phyloP scores from a whole-genome alignment of 2,329 filamentous ascomycete genomes.

The Colletotrichum gloeosporioides region DNA sequence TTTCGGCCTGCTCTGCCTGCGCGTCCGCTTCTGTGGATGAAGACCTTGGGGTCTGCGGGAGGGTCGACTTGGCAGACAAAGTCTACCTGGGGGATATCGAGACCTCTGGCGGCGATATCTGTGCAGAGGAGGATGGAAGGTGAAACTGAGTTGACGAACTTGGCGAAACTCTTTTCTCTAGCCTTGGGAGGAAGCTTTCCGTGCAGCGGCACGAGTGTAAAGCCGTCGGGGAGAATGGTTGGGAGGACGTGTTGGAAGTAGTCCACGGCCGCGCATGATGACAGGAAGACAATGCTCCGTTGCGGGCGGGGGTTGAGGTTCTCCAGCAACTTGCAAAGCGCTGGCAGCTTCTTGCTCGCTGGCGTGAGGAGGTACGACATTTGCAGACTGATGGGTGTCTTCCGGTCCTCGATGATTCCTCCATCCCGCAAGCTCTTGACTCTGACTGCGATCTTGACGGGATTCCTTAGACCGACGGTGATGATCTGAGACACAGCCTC shows the following conservation, averaged over 20 bases:
- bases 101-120: conserved; percentile 86
- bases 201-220: conserved; percentile 80
- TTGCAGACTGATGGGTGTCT: conserved; percentile 89
- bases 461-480: conserved; percentile 88
- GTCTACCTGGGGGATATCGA: conserved; percentile 92
- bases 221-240: conserved; percentile 69
- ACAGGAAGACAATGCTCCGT: conserved; percentile 89
- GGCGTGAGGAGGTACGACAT: conserved; percentile 84
- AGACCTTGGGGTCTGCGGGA: conserved; percentile 88
- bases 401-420: conserved; percentile 75
- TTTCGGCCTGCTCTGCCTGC: conserved; percentile 88
- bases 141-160: conserved; percentile 76
- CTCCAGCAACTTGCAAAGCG: conserved; percentile 72
- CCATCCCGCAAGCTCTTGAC: conserved; percentile 76
- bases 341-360: conserved; percentile 80
- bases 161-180: conserved; percentile 84
- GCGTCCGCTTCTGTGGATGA: conserved; percentile 90
- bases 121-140: conserved; percentile 89
- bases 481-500: conserved; percentile 95
- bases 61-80: conserved; percentile 87
- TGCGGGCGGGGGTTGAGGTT: conserved; percentile 76
- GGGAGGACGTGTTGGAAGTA: conserved; percentile 88
- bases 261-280: conserved; percentile 92
- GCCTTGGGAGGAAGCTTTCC: conserved; percentile 91
- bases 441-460: conserved; percentile 92